Percentiles rank a stretch among this genome's conserved stretches.
phyloP scores from a whole-genome alignment of 257 asterid species.

The Fraxinus excelsior region DNA sequence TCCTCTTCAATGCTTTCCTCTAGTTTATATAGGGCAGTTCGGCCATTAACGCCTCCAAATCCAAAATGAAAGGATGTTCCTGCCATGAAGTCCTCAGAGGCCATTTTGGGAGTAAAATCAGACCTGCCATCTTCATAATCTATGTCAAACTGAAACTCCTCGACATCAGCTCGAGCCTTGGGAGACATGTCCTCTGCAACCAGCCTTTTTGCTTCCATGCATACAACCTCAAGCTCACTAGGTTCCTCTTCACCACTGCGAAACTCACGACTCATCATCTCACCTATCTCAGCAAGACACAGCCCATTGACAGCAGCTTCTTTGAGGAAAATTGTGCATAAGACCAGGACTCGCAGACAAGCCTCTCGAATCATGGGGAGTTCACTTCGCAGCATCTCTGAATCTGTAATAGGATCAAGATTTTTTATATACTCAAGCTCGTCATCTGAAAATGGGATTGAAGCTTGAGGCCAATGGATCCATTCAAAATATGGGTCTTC shows the following conservation, averaged over 20 bases:
- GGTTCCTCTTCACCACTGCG: conserved; percentile 93
- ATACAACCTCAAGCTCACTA: conserved; percentile 87
- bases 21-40: conserved; percentile 58
- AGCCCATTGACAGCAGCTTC: conserved; percentile 84
- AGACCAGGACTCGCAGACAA: conserved; percentile 74
- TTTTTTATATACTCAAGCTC: conserved; percentile 78
- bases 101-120: conserved; percentile 34
- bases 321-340: conserved; percentile 81
- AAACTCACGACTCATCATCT: conserved; percentile 95
- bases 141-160: conserved; percentile 66
- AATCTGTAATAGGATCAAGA: conserved; percentile 73
- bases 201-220: conserved; percentile 80
- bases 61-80: conserved; percentile 54
- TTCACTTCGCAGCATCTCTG: conserved; percentile 76
- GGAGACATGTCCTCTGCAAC: conserved; percentile 60
- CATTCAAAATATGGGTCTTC: conserved; percentile 98
- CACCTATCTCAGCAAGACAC: conserved; percentile 95
- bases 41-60: conserved; percentile 50
- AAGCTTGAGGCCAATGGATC: conserved; percentile 99
- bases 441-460: conserved; percentile 90
- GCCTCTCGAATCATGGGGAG: conserved; percentile 95
- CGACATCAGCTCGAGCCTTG: conserved; percentile 46
- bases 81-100: conserved; percentile 38
- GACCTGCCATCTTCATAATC: conserved; percentile 72
- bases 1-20: conserved; percentile 78